Percentiles rank a stretch among this genome's conserved stretches.
Evolutionary conservation across 345 rosid species (phyloP).

Genomic region (Kandelia obovata): DNA sequence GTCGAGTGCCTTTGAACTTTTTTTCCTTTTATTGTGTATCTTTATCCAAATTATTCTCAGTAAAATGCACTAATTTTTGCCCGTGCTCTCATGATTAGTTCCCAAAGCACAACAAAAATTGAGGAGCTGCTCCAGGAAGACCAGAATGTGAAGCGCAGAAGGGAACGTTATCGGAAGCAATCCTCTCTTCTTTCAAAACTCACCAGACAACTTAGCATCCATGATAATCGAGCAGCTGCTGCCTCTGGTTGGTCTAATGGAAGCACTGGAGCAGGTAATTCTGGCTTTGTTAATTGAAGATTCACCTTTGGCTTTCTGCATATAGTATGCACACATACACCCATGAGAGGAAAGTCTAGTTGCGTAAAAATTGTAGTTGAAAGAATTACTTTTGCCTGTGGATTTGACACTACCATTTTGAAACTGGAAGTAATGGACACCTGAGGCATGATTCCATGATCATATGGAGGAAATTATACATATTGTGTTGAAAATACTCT

Average conservation of each 20-base stretch:
- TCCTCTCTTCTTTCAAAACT: constrained; percentile 80
- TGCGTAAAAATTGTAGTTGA: too few species aligned
- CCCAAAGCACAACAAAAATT: constrained; percentile 68
- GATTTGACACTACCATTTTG: too few species aligned
- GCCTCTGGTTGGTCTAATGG: constrained; percentile 68
- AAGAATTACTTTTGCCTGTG: too few species aligned
- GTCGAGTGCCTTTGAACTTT: neutral
- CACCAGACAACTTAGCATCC: constrained; percentile 76
- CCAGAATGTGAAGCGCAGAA: constrained; percentile 66
- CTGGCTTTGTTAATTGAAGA: neutral
- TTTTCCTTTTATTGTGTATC: neutral
- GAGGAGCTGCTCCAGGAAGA: constrained; percentile 93
- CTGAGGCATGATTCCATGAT: too few species aligned
- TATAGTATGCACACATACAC: neutral
- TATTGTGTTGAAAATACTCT: too few species aligned
- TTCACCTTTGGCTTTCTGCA: neutral
- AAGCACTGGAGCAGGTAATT: constrained; percentile 47
- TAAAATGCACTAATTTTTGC: neutral
- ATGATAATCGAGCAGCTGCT: constrained; percentile 88
- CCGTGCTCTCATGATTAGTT: constrained; percentile 35
- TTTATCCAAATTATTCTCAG: neutral
- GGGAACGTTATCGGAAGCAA: constrained; percentile 84
- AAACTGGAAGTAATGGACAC: too few species aligned
- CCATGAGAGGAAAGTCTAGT: neutral
- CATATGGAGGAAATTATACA: too few species aligned